Base-by-base conservation (phyloP, 352 stramenopile species). In the Vaucheria bursata region DNA sequence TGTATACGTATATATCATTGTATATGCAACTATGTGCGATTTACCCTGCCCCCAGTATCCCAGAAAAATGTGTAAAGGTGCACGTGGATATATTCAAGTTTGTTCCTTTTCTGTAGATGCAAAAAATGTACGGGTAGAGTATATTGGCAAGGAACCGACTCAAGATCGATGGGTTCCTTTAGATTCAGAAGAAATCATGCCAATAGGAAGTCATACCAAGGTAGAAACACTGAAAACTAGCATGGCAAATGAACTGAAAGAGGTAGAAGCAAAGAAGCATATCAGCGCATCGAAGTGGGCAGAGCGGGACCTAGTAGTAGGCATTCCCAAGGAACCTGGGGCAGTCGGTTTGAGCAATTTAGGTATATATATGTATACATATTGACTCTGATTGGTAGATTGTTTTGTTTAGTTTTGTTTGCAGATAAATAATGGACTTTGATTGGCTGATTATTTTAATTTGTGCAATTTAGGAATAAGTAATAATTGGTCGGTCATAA, bases 281-380 rank as follows among this genome's bases (percentile, higher is more conserved):
- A 12, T 25, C 45, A 25, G 12, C 45, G 45, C 45, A 25, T 59
- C 12, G 12, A 18, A 12, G 45, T 59, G 45, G 45, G 45, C 12
- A 25, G 45, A 78, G 45, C 70, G 76, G 7, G 31, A 32, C 33
- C 77, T 79, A 40, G 74, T 38, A 0, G 76, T 65, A 45, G 76
- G 45, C 8, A 78, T 59, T 39, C 76, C 76, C 3, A 5, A 74
- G 25, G 49, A 69, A 6, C 38, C 80, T 70, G 89, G 89, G 18
- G 86, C 85, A 4, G 89, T 94, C 7, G 89, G 89, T 6, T 85
- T 94, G 59, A 85, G 87, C 37, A 94, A 94, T 80, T 80, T 94
- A 5, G n/a, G n/a, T n/a, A n/a, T n/a, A n/a, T n/a, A n/a, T n/a
- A n/a, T n/a, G n/a, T n/a, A n/a, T n/a, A n/a, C n/a, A n/a, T n/a